A percentile compares a stretch with the other conserved stretches of the same genome.
phyloP scores from a whole-genome alignment of 495 filamentous ascomycete genomes.

The Aspergillus hancockii region DNA sequence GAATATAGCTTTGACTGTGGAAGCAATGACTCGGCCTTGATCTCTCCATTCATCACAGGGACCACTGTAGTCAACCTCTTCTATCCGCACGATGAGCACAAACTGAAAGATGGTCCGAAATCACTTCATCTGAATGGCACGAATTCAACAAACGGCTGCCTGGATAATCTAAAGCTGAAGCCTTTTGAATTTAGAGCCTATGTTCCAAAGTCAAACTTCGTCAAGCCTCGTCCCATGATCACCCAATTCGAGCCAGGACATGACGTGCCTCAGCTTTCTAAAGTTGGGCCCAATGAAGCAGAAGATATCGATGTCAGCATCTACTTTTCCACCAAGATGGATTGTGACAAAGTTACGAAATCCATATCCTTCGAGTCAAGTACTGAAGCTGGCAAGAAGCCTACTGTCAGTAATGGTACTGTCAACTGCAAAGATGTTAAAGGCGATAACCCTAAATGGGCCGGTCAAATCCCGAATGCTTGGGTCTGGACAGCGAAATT shows the following conservation, averaged over 20 bases:
- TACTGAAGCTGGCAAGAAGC: slow-evolving; percentile 41
- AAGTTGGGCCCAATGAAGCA: slow-evolving; percentile 38
- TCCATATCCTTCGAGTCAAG: slow-evolving; percentile 56
- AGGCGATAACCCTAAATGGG: slow-evolving; percentile 26
- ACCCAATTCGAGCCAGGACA: slow-evolving; percentile 67
- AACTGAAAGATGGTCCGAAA: slow-evolving; percentile 39
- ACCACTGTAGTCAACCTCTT: slow-evolving; percentile 68
- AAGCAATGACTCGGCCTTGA: slow-evolving; percentile 46
- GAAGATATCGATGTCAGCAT: slow-evolving; percentile 53
- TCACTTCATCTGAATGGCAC: slow-evolving; percentile 48
- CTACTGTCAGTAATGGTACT: slow-evolving; percentile 41
- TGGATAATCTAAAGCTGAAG: slow-evolving; percentile 51
- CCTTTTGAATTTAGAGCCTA: slow-evolving; percentile 66
- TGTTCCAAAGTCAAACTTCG: slow-evolving; percentile 53
- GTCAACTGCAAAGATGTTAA: slow-evolving; percentile 44
- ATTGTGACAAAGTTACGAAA: slow-evolving; percentile 56
- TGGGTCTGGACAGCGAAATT: slow-evolving; percentile 60
- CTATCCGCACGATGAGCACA: slow-evolving; percentile 60
- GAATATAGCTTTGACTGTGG: slow-evolving; percentile 63
- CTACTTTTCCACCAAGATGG: slow-evolving; percentile 64
- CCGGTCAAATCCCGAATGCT: slow-evolving; percentile 52
- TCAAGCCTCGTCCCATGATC: slow-evolving; percentile 62
- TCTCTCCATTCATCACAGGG: slow-evolving; percentile 58
- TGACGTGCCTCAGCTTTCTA: slow-evolving; percentile 58
- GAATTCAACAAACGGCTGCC: slow-evolving; percentile 55